Evolutionary conservation across 140 eudicot genomes (phyloP).

Genomic region (Oenanthe javanica): DNA sequence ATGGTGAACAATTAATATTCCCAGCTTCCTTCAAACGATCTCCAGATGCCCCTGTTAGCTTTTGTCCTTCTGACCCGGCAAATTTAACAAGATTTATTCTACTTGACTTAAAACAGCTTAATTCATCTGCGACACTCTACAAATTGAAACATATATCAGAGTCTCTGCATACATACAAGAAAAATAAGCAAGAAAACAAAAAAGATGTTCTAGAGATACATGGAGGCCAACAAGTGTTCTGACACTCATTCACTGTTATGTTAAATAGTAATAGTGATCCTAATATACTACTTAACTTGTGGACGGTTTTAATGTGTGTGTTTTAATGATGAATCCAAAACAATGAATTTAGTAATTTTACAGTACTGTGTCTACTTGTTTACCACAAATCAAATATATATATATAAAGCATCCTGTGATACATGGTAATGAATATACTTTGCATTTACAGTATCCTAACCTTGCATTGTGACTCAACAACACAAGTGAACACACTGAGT

Average conservation of each 20-base stretch:
- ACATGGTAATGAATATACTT: background rate
- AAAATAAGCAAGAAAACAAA: too few relatives aligned
- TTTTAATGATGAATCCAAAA: background rate
- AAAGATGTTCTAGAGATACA: background rate
- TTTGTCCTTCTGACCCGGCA: conserved; percentile 97
- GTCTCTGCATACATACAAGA: background rate
- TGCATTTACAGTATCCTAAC: conserved; percentile 26
- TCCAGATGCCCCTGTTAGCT: conserved; percentile 89
- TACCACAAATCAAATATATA: background rate
- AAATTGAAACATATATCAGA: background rate
- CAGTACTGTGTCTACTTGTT: background rate
- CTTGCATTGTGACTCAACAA: conserved; percentile 93
- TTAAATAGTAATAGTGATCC: background rate
- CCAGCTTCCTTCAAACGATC: conserved; percentile 94
- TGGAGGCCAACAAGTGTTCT: background rate
- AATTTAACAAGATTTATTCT: conserved; percentile 83
- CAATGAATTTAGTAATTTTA: background rate
- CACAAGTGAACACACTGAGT: conserved; percentile 93
- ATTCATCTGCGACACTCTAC: conserved; percentile 58
- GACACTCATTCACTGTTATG: background rate
- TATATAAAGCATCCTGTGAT: background rate
- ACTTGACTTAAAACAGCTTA: conserved; percentile 69
- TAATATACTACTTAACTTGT: background rate
- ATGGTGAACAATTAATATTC: conserved; percentile 76
- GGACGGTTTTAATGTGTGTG: background rate